Percentiles rank a stretch among this genome's conserved stretches.
Conservation (phyloP, 2,329 filamentous ascomycete genomes). For the Lasiodiplodia sp. region DNA sequence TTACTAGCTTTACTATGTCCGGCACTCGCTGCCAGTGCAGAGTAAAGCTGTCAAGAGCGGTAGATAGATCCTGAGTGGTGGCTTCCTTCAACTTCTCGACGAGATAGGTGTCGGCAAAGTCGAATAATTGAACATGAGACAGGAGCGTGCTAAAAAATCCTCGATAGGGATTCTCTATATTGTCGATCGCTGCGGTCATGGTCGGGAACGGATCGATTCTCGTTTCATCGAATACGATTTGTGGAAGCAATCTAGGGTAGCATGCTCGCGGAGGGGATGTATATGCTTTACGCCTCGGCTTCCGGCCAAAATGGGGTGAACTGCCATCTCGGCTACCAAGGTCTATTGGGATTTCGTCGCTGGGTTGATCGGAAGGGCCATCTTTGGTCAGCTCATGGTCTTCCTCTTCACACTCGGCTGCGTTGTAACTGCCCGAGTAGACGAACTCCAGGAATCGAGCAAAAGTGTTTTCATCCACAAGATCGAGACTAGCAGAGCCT, state of each 20-base stretch:
- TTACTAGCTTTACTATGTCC: not conserved
- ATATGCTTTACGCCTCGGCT: not conserved
- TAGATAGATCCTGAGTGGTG: not conserved
- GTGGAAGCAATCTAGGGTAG: not conserved
- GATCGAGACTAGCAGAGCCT: not conserved
- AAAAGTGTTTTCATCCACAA: not conserved
- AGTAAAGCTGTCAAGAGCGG: not conserved
- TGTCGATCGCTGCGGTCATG: not conserved
- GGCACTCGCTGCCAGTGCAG: not conserved
- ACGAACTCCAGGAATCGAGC: slow-evolving; percentile 2
- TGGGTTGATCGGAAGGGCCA: not conserved
- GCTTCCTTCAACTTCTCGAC: not conserved
- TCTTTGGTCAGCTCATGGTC: not conserved
- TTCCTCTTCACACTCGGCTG: not conserved
- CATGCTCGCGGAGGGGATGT: not conserved
- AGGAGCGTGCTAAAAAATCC: not conserved
- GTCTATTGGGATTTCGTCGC: not conserved
- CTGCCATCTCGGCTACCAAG: not conserved
- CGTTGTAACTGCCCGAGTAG: not conserved
- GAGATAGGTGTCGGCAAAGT: not conserved
- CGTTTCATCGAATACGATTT: not conserved
- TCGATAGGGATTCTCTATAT: not conserved
- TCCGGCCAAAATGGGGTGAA: not conserved
- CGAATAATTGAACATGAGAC: not conserved
- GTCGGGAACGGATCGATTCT: not conserved